Base-by-base conservation (phyloP, 148 eudicot species). In the Amaranthus palmeri region DNA sequence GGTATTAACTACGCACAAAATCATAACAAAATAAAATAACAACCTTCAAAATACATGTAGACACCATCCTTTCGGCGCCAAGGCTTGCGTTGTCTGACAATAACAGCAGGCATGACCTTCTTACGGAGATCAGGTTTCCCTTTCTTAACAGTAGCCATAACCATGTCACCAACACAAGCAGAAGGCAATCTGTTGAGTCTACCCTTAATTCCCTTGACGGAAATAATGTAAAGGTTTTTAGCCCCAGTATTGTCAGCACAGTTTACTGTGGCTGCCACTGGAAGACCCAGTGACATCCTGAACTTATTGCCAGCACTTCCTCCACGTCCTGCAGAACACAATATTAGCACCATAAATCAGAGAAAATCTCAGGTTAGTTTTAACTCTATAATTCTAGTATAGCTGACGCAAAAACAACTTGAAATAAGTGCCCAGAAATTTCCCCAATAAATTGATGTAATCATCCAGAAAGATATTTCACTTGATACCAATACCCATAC, bases 11-110 rank as follows among this genome's bases (percentile, higher is more conserved):
- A 12, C 36, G 48, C 46, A 11, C 44, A 25, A 7, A 18, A 4
- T 72, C 5, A 44, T 14, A 63, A 53, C 13, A 46, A 15, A 58
- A 11, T 1, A 4, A 54, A 64, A 18, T 8, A 25, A 49, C 18
- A 45, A 88, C 93, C 93, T 89, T 89, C 93, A 45, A 89, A 89
- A 78, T 87, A 89, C 91, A 87, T 89, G 75, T 66, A 89, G 68
- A 89, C 95, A 71, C 95, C 91, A 4, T 89, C 95, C 95, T 89
- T 89, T 87, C 91, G 80, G 79, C 95, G 86, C 95, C 95, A 89
- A 0, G 95, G 91, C 86, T 89, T 89, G 65, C 95, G 85, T 76
- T 89, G 95, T 82, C 95, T 79, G 9, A 89, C 91, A 41, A 89
- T 83, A 45, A 89, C 89, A 10, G 95, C 95, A 4, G 89, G 95